Percentiles rank a stretch among this genome's conserved stretches.
Conservation (phyloP, 129 eudicot genomes). For the Daucus carota region DNA sequence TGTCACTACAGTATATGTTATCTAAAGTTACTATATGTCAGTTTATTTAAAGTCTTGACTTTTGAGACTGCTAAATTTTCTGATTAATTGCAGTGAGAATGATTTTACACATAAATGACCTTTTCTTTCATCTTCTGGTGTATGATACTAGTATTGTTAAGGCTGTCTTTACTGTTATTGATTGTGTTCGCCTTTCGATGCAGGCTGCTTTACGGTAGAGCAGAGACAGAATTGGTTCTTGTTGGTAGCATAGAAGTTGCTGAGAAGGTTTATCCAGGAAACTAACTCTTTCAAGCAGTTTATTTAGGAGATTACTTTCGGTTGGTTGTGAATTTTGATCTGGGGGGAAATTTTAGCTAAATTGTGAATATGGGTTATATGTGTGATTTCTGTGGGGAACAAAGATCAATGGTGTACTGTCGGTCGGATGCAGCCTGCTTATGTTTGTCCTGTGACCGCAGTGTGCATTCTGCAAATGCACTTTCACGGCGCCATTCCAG, state of each 20-base stretch:
- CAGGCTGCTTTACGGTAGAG: constrained; percentile 22
- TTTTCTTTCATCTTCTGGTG: not conserved
- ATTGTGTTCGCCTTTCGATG: constrained; percentile 8
- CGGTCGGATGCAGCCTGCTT: constrained; percentile 90
- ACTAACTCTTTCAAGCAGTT: not conserved
- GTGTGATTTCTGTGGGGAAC: constrained; percentile 80
- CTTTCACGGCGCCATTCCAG: constrained; percentile 82
- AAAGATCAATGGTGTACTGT: constrained; percentile 81
- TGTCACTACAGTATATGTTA: too few relatives aligned
- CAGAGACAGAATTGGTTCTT: not conserved
- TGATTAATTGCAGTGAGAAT: not conserved
- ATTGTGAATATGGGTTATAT: constrained; percentile 40
- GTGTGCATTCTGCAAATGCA: constrained; percentile 87
- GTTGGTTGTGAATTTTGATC: constrained; percentile 5
- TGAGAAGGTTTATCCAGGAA: not conserved
- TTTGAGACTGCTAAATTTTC: not conserved
- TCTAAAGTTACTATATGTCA: too few relatives aligned
- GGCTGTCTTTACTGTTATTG: not conserved
- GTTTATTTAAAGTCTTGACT: not conserved
- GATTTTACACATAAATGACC: not conserved
- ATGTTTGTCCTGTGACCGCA: constrained; percentile 86
- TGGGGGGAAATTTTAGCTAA: not conserved
- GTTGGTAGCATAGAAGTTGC: not conserved
- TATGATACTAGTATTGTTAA: not conserved
- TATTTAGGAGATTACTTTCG: not conserved